Evolutionary conservation across 1,284 basidiomycete species (phyloP).

Genomic region (Grifola frondosa): DNA sequence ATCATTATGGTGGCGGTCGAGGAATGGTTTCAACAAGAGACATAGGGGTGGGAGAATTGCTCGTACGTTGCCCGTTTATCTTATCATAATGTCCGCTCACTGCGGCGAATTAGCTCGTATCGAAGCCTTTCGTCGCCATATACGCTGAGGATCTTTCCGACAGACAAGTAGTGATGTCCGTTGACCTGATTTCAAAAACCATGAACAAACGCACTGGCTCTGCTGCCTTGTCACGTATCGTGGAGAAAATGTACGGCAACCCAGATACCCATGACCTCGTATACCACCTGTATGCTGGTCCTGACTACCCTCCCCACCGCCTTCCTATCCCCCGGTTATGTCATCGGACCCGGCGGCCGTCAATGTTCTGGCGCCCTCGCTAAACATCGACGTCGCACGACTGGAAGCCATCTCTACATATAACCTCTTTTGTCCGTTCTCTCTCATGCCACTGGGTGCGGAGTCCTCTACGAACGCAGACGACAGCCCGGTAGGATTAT

Average conservation of each 20-base stretch:
- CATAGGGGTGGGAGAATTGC: constrained; percentile 15
- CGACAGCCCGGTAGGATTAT: constrained; percentile 23
- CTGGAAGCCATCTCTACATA: constrained; percentile 20
- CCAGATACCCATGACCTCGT: constrained; percentile 19
- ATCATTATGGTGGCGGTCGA: constrained; percentile 19
- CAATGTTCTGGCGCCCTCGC: constrained; percentile 10
- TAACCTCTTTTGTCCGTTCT: constrained; percentile 18
- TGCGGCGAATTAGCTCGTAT: no score
- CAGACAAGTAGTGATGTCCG: constrained; percentile 6
- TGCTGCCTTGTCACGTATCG: constrained; percentile 9
- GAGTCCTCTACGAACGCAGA: constrained; percentile 1
- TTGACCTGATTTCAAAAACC: constrained; percentile 15
- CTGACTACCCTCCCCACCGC: constrained; percentile 17
- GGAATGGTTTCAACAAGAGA: constrained; percentile 16
- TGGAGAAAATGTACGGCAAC: constrained; percentile 22
- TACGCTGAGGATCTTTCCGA: constrained; percentile 10
- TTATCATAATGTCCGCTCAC: no score
- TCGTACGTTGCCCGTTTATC: constrained; percentile 13
- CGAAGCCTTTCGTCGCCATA: constrained; percentile 19
- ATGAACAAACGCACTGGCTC: constrained; percentile 11
- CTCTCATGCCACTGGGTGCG: no score
- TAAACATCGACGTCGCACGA: constrained; percentile 17
- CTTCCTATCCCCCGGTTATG: constrained; percentile 11
- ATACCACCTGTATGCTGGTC: constrained; percentile 21
- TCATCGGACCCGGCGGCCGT: constrained; percentile 2